Conservation (phyloP, 139 green algal genomes). For the Pycnococcus provasolii region DNA sequence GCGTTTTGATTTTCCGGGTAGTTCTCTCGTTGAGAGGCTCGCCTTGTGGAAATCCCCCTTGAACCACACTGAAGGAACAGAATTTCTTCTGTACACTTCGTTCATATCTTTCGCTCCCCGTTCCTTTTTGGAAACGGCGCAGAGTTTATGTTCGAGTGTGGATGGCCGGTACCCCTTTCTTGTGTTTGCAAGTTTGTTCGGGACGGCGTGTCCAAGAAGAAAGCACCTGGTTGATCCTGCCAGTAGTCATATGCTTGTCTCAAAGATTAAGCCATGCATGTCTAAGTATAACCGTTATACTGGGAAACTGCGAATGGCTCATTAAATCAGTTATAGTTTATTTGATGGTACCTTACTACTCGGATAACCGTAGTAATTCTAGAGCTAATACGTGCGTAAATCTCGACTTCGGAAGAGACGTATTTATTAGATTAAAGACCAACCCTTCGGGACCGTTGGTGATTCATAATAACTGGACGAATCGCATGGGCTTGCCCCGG, state of each 20-base stretch:
- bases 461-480: conserved; percentile 90
- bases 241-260: conserved; percentile 95
- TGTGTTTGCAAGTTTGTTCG: too few relatives aligned
- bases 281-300: conserved; percentile 99
- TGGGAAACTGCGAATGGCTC: conserved; percentile 99
- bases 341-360: conserved; percentile 87
- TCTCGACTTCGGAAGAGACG: conserved; percentile 76
- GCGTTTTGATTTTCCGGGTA: too few relatives aligned
- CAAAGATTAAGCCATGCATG: conserved; percentile 97
- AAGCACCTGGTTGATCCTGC: conserved; percentile 81
- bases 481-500: conserved; percentile 67
- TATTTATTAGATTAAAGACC: conserved; percentile 90
- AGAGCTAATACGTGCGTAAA: conserved; percentile 88
- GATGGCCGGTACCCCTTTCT: too few relatives aligned
- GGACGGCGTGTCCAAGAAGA: too few relatives aligned
- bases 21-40: too few relatives aligned
- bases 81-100: too few relatives aligned
- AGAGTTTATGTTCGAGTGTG: too few relatives aligned
- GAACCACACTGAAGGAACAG: too few relatives aligned
- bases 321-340: conserved; percentile 99
- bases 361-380: conserved; percentile 71
- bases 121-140: too few relatives aligned
- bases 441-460: conserved; percentile 39
- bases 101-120: too few relatives aligned
- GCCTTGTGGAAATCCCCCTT: too few relatives aligned